phyloP scores from a whole-genome alignment of 306 rosid genomes.

The Senna siamea region DNA sequence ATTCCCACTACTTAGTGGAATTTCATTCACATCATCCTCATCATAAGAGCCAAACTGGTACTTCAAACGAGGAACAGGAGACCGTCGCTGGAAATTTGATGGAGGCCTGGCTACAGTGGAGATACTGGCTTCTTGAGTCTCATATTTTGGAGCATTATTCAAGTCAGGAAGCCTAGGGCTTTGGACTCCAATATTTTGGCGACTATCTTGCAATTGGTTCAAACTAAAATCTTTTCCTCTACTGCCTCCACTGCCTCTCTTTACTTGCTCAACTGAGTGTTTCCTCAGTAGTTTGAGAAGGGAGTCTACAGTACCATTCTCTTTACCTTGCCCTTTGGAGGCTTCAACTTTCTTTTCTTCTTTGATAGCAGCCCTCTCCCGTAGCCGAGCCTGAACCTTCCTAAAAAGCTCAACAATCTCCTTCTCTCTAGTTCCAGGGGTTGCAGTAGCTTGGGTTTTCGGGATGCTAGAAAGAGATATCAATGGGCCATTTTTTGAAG shows the following conservation, averaged over 20 bases:
- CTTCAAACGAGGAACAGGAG: conserved; percentile 78
- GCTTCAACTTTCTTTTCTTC: conserved; percentile 79
- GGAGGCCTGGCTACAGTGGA: conserved; percentile 58
- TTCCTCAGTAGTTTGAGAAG: conserved; percentile 80
- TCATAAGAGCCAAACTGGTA: conserved; percentile 55
- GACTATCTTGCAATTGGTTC: conserved; percentile 58
- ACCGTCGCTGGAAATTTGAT: conserved; percentile 79
- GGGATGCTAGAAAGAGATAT: conserved; percentile 58
- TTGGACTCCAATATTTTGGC: conserved; percentile 46
- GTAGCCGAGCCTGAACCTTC: conserved; percentile 87
- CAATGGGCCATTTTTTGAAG: conserved; percentile 75
- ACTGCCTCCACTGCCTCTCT: conserved; percentile 54
- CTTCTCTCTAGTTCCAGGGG: conserved; percentile 91
- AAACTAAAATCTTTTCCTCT: conserved; percentile 46
- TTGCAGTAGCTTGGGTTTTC: conserved; percentile 67
- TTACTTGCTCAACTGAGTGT: conserved; percentile 75
- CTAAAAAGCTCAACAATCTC: conserved; percentile 93
- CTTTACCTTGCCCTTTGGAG: conserved; percentile 60
- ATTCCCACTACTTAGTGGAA: conserved; percentile 39
- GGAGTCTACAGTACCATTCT: conserved; percentile 77
- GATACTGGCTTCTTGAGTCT: conserved; percentile 49
- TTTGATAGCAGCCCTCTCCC: conserved; percentile 74
- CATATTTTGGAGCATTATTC: conserved; percentile 49
- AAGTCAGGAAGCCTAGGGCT: conserved; percentile 48
- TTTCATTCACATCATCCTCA: conserved; percentile 38